Conservation (phyloP, 768 basidiomycete genomes). For the Mrakia hoshinonis region DNA sequence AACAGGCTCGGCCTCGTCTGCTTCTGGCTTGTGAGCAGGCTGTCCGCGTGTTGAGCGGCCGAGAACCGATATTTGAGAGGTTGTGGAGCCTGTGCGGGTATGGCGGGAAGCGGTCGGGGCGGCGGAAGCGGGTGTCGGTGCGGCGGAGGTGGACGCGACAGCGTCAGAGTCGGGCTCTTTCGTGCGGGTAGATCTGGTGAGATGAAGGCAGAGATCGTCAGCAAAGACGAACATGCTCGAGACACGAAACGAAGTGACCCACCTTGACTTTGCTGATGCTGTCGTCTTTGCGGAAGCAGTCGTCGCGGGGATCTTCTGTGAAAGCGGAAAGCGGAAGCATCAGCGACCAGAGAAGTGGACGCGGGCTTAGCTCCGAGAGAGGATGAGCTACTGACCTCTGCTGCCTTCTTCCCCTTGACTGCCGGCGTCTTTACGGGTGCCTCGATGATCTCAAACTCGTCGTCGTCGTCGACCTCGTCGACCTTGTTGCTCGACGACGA, state of each 20-base stretch:
- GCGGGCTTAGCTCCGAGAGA: neutral
- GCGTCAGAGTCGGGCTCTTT: neutral
- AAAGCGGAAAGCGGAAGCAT: neutral
- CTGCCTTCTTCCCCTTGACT: neutral
- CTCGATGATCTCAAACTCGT: constrained; percentile 24
- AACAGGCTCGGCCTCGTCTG: neutral
- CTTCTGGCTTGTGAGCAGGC: neutral
- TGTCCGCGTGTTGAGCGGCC: constrained; percentile 4
- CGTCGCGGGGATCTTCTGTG: constrained; percentile 15
- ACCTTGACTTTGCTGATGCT: constrained; percentile 11
- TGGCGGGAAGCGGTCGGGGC: neutral
- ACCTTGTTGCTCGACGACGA: neutral
- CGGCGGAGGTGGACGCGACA: neutral
- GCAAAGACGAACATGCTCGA: neutral
- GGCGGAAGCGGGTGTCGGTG: neutral
- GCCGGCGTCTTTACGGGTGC: neutral
- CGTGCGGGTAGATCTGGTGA: neutral
- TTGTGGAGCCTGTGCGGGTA: constrained; percentile 11
- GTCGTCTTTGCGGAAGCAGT: constrained; percentile 1
- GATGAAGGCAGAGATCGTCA: neutral
- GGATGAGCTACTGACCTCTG: neutral
- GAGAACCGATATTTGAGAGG: neutral
- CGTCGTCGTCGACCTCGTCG: constrained; percentile 12
- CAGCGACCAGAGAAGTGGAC: neutral
- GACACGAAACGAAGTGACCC: neutral